Percentiles rank a stretch among this genome's conserved stretches.
Evolutionary conservation across 1,284 basidiomycete species (phyloP).

Genomic region (Moesziomyces antarcticus): DNA sequence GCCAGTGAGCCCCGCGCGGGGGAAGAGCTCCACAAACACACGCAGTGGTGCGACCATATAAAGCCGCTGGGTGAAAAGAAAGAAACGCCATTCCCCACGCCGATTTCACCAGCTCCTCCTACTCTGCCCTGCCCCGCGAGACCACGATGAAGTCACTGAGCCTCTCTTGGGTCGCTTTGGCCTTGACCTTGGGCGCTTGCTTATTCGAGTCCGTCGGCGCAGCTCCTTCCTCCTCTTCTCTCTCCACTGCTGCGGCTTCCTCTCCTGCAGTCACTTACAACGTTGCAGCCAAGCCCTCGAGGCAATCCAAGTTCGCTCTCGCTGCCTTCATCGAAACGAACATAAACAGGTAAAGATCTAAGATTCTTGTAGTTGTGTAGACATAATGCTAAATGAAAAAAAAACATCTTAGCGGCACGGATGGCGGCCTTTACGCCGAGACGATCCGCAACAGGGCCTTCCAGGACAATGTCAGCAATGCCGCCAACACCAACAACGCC

Average conservation of each 20-base stretch:
- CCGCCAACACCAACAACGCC: conserved; percentile 6
- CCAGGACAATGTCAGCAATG: conserved; percentile 28
- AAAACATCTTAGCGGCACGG: conserved; percentile 48
- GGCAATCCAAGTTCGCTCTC: conserved; percentile 28
- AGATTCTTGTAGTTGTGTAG: too few species aligned
- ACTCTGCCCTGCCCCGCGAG: neutral
- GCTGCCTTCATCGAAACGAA: conserved; percentile 48
- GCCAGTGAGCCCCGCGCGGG: too few species aligned
- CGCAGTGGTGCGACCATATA: too few species aligned
- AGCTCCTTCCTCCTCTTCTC: conserved; percentile 1
- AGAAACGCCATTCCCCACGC: too few species aligned
- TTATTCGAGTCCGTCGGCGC: conserved; percentile 4
- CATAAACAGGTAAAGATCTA: too few species aligned
- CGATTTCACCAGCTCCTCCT: too few species aligned
- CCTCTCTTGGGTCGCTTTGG: conserved; percentile 26
- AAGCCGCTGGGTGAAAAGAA: too few species aligned
- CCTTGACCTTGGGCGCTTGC: conserved; percentile 11
- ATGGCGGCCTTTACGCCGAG: conserved; percentile 56
- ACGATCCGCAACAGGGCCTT: conserved; percentile 50
- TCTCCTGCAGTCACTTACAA: conserved; percentile 20
- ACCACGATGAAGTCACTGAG: conserved; percentile 17
- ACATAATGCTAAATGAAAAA: too few species aligned
- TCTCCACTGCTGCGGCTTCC: conserved; percentile 6
- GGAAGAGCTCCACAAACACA: too few species aligned
- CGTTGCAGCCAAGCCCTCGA: conserved; percentile 24